Base-by-base conservation (phyloP, 495 filamentous ascomycete genomes). In the Neurospora sp. region DNA sequence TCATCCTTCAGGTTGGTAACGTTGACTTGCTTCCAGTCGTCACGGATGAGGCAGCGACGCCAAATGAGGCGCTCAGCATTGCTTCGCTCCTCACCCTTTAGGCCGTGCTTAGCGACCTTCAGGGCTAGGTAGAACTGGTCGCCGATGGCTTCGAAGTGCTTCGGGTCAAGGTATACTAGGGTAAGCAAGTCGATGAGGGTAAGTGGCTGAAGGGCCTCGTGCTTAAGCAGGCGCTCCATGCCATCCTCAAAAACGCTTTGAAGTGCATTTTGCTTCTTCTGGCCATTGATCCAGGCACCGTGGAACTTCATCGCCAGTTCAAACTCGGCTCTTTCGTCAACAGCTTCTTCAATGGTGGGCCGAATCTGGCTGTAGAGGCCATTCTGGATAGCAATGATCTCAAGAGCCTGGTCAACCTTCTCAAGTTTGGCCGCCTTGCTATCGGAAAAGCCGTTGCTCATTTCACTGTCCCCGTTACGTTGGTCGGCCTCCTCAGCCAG, bases 171-270 rank as follows among this genome's bases (percentile, higher is more conserved):
- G 10, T 88, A 84, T 36, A 93, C 89, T 37, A 98, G 82, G 0
- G 94, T 97, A 48, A 99, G 87, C 10, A 95, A 78, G 82, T 99
- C 94, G 42, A 96, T 88, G 19, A 98, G 83, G 48, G 88, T 85
- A 24, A 90, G 86, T 3, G 88, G 82, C 43, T 89, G 85, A 71
- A 98, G 83, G 11, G 89, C 89, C 72, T 91, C 87, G 74, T 92
- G 88, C 69, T 87, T 82, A 36, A 97, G 80, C 36, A 97, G 82
- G 24, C 84, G 84, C n/a, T 83, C 83, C 75, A 98, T 82, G 48
- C 86, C 86, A 48, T 89, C 86, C 43, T 88, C 85, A 45, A 98
- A 88, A 17, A 94, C 76, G 59, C 89, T 85, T 69, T 84, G 82
- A 10, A 94, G 85, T 21, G 89, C 89, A 69, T 91, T 89, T 48